phyloP scores from a whole-genome alignment of 805 yeast genomes.

The Trichomonascus vanleenenianus region DNA sequence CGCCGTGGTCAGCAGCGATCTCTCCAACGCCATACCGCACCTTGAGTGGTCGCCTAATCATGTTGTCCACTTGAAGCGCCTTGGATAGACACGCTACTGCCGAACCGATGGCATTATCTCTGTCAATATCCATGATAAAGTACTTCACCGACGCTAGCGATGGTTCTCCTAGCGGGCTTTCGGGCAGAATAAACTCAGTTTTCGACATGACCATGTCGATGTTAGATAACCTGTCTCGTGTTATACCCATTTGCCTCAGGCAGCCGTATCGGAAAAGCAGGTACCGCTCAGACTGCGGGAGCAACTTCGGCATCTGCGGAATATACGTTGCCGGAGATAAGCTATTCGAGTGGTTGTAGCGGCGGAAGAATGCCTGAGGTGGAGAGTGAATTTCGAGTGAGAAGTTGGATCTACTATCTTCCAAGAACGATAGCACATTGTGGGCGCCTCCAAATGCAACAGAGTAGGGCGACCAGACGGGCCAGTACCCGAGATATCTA shows the following conservation, averaged over 20 bases:
- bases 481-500: slow-evolving; percentile 1
- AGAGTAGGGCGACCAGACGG: not conserved
- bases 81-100: slow-evolving; percentile 9
- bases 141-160: slow-evolving; percentile 2
- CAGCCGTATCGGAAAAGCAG: slow-evolving; percentile 2
- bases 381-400: not conserved
- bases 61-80: slow-evolving; percentile 10
- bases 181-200: not conserved
- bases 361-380: not conserved
- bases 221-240: not conserved
- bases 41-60: slow-evolving; percentile 20
- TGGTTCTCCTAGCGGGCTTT: not conserved
- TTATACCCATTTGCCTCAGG: slow-evolving; percentile 5
- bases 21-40: slow-evolving; percentile 22
- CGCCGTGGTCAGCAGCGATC: slow-evolving; percentile 26
- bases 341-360: not conserved
- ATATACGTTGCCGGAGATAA: not conserved
- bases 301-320: not conserved
- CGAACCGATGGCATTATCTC: slow-evolving; percentile 16
- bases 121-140: slow-evolving; percentile 16
- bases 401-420: not conserved
- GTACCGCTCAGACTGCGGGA: not conserved
- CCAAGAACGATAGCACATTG: not conserved
- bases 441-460: not conserved
- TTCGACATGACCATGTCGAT: not conserved